Evolutionary conservation across 495 filamentous ascomycete species (phyloP), one percentile per base, ranked within the genome.

Genomic region (Choiromyces venosus): DNA sequence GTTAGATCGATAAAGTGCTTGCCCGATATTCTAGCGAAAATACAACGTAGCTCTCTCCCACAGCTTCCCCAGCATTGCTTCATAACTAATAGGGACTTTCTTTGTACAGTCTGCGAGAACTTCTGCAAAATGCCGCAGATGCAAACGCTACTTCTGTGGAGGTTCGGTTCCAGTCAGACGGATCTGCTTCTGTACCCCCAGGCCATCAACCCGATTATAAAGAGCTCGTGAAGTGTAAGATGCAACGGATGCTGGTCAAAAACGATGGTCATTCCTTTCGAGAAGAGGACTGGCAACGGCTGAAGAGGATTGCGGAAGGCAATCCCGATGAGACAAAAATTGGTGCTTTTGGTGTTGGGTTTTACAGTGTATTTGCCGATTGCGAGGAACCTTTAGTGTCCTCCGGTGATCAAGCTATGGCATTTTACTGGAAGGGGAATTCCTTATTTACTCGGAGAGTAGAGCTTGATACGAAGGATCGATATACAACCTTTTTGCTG

Each of bases 251-350:
- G 66, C 81, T 96, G 56, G 93, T 98, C 6, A 90, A 93, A 69
- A 99, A 99, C 72, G 88, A 99, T 82, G 96, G 96, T 42, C 85
- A 91, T 69, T 85, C 89, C 1, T 99, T 99, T 76, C 89, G 87
- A 42, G 87, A 89, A 68, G 93, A 91, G 25, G 96, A 99, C 83
- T 99, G 96, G 96, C 87, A 88, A 64, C 87, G 96, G 71, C 81
- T 99, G 79, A 98, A 98, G 85, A 89, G 93, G 70, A 99, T 99
- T 75, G 96, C 96, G 19, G 94, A 98, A 83, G 96, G 96, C 18
- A 99, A 99, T 80, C 96, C 96, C 0, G 94, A 98, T 82, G 96
- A 98, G 82, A 96, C 93, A 5, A 98, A 99, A 84, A 98, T 99
- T 78, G 96, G 96, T 29, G 96, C 96, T 6, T 99, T 98, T 81